Evolutionary conservation across 306 rosid species (phyloP).

Genomic region (Fragaria iinumae): DNA sequence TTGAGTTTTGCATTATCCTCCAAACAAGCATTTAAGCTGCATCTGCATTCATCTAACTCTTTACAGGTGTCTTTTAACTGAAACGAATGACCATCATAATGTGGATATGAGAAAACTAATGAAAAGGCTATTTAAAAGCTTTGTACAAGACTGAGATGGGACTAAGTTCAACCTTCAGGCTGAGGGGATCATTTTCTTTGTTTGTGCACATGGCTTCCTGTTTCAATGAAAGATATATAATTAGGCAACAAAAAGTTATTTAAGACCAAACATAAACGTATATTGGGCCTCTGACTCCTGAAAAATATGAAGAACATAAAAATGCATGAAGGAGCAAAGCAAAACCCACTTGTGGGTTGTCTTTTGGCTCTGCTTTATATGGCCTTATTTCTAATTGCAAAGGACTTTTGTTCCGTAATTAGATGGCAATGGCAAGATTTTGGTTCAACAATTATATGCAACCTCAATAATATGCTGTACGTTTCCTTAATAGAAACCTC

Average conservation of each 20-base stretch:
- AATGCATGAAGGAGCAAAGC: neutral
- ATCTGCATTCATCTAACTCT: conserved; percentile 73
- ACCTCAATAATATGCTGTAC: too few species aligned
- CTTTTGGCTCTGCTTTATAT: too few species aligned
- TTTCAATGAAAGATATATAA: conserved; percentile 15
- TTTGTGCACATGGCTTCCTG: conserved; percentile 42
- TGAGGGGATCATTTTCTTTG: conserved; percentile 39
- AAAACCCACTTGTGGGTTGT: too few species aligned
- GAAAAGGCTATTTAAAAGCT: neutral
- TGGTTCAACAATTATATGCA: too few species aligned
- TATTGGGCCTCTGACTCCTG: neutral
- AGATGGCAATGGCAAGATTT: too few species aligned
- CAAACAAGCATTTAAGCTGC: conserved; percentile 67
- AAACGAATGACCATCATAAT: conserved; percentile 29
- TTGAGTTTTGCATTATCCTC: conserved; percentile 84
- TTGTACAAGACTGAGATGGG: conserved; percentile 10
- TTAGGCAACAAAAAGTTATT: conserved; percentile 2
- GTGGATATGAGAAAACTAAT: conserved; percentile 21
- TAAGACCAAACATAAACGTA: neutral
- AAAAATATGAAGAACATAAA: neutral
- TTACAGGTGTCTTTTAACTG: conserved; percentile 58
- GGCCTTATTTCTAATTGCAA: too few species aligned
- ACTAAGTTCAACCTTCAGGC: conserved; percentile 46
- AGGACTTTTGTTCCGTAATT: too few species aligned
- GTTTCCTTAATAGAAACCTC: too few species aligned